These are phyloP conservation scores for Fusarium coffeatum DNA, from an alignment of 2,329 filamentous ascomycete species.

Conservation along the genomic window DNA sequence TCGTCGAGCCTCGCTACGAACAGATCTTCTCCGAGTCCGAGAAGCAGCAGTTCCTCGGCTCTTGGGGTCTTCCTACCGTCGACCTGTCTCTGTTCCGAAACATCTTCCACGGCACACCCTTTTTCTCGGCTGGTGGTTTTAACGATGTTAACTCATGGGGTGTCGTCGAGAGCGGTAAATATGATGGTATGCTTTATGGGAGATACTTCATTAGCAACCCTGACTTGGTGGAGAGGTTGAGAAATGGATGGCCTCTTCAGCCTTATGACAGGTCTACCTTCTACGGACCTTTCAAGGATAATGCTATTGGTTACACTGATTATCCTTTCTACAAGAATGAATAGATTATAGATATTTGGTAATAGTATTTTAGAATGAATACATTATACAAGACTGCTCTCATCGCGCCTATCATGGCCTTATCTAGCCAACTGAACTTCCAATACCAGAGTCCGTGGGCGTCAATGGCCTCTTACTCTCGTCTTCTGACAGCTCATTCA, in stretches of 20 bases:
- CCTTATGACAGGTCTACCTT: slow-evolving; percentile 59
- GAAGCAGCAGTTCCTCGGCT: slow-evolving; percentile 61
- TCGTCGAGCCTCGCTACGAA: slow-evolving; percentile 67
- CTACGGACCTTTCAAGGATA: slow-evolving; percentile 55
- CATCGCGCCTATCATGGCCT: fast-evolving
- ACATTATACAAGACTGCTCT: neutral
- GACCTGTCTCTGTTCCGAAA: slow-evolving; percentile 60
- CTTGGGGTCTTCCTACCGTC: slow-evolving; percentile 60
- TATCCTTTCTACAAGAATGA: slow-evolving; percentile 44
- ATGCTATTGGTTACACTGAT: slow-evolving; percentile 51
- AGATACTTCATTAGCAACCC: slow-evolving; percentile 62
- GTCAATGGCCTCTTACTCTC: slow-evolving; percentile 1
- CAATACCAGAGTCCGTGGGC: slow-evolving; percentile 21
- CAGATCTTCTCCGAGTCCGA: slow-evolving; percentile 62
- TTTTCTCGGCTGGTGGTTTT: slow-evolving; percentile 68
- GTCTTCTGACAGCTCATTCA: neutral
- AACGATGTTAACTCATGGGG: slow-evolving; percentile 62
- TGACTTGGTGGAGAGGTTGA: slow-evolving; percentile 58
- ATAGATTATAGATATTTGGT: neutral
- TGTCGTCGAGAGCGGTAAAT: slow-evolving; percentile 56
- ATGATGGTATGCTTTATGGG: slow-evolving; percentile 61
- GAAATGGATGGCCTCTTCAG: slow-evolving; percentile 53
- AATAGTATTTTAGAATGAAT: neutral
- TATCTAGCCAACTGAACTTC: slow-evolving; percentile 3
- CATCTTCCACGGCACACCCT: slow-evolving; percentile 64